A percentile compares a stretch with the other conserved stretches of the same genome.
phyloP scores from a whole-genome alignment of 192 early-diverging fungal species.

The Phlyctochytrium arcticum region DNA sequence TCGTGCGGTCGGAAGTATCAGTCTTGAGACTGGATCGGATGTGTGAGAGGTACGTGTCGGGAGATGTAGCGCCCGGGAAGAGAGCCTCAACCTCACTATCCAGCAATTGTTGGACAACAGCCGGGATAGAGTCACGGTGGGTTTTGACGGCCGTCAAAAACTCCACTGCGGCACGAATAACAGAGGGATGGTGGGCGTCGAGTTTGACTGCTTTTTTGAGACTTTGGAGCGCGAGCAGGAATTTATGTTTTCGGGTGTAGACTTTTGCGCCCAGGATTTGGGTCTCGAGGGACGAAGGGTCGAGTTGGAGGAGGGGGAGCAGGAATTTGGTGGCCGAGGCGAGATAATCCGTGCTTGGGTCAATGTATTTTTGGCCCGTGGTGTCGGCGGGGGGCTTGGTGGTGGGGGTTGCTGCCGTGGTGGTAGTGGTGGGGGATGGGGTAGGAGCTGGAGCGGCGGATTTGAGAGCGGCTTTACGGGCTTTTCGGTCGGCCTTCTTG shows the following conservation, averaged over 20 bases:
- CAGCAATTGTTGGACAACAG: too few species aligned
- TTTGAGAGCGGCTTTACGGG: constrained; percentile 70
- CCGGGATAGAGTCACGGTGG: too few species aligned
- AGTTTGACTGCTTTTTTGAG: constrained; percentile 42
- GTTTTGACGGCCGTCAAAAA: neutral
- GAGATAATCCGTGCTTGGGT: constrained; percentile 64
- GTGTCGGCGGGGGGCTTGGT: constrained; percentile 45
- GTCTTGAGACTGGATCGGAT: too few species aligned
- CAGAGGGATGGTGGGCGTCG: neutral
- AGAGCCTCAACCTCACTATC: too few species aligned
- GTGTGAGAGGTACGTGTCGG: too few species aligned
- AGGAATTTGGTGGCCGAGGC: constrained; percentile 75
- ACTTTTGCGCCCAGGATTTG: constrained; percentile 63
- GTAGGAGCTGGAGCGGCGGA: constrained; percentile 45
- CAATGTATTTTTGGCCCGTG: constrained; percentile 67
- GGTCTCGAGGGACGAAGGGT: constrained; percentile 52
- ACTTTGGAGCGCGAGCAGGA: constrained; percentile 59
- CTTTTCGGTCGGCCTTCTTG: constrained; percentile 74
- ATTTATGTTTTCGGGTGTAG: constrained; percentile 68
- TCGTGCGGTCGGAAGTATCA: too few species aligned
- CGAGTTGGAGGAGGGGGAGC: constrained; percentile 60
- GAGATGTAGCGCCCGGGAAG: too few species aligned
- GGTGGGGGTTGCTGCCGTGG: constrained; percentile 35
- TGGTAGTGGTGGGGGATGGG: too few species aligned
- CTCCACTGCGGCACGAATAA: neutral